phyloP scores from a whole-genome alignment of 192 early-diverging fungal genomes.

The Backusella luteola region DNA sequence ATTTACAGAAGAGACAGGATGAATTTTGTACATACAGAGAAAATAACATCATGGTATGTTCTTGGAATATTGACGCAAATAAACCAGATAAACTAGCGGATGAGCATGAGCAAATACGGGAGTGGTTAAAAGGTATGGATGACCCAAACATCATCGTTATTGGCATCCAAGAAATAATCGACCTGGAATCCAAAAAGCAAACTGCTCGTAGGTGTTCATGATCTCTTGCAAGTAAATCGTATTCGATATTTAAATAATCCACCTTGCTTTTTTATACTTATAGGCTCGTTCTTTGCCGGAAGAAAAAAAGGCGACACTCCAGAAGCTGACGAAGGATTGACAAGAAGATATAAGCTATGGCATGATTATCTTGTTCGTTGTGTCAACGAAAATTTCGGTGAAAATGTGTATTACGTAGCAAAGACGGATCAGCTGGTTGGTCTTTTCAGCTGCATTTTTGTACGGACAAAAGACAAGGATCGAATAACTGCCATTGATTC shows the following conservation, averaged over 20 bases:
- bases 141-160: constrained; percentile 77
- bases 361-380: constrained; percentile 63
- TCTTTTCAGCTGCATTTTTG: constrained; percentile 85
- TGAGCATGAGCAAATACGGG: constrained; percentile 46
- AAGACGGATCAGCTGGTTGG: constrained; percentile 86
- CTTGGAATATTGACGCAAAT: constrained; percentile 90
- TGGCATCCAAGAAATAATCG: constrained; percentile 85
- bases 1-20: constrained; percentile 59
- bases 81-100: constrained; percentile 74
- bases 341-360: constrained; percentile 81
- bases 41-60: constrained; percentile 79
- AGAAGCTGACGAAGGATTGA: constrained; percentile 56
- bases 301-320: constrained; percentile 50
- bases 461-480: constrained; percentile 53
- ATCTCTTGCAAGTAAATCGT: neutral
- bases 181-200: constrained; percentile 74
- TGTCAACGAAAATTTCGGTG: constrained; percentile 52
- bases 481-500: constrained; percentile 59
- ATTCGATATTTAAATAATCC: neutral
- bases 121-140: constrained; percentile 46
- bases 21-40: constrained; percentile 65
- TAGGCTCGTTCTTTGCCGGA: constrained; percentile 50
- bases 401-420: constrained; percentile 58
- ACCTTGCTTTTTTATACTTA: neutral
- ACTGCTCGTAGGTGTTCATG: constrained; percentile 57